Evolutionary conservation across 371 early-diverging fungal species (phyloP).

Genomic region (Batkoa obscura): DNA sequence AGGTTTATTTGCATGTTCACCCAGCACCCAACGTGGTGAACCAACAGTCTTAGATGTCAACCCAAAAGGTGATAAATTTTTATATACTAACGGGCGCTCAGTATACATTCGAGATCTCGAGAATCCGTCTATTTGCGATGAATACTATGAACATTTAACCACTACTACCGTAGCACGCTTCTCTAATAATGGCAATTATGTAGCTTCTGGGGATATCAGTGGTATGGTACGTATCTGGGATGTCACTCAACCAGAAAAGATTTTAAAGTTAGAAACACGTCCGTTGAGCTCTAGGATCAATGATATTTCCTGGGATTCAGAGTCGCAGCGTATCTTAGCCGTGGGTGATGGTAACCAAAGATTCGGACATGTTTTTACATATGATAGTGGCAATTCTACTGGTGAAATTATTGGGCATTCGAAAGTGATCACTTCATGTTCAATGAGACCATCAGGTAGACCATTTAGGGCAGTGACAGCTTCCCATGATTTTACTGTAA

Average conservation of each 20-base stretch:
- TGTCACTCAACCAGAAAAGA: conserved; percentile 58
- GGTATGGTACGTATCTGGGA: conserved; percentile 94
- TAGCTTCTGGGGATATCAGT: conserved; percentile 75
- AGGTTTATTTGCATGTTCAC: conserved; percentile 53
- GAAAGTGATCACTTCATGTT: conserved; percentile 66
- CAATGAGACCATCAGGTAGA: conserved; percentile 51
- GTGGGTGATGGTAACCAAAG: conserved; percentile 87
- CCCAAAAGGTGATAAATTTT: conserved; percentile 67
- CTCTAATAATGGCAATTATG: conserved; percentile 84
- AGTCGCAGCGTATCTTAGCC: conserved; percentile 82
- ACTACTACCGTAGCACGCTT: conserved; percentile 71
- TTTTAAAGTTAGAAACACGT: conserved; percentile 62
- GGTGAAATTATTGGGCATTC: conserved; percentile 85
- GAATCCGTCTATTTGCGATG: conserved; percentile 62
- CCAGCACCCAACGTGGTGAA: conserved; percentile 62
- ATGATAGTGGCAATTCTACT: conserved; percentile 75
- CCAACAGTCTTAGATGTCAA: conserved; percentile 59
- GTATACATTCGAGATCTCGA: conserved; percentile 72
- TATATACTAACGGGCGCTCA: conserved; percentile 78
- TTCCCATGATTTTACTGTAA: conserved; percentile 78
- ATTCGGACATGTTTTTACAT: conserved; percentile 78
- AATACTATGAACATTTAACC: conserved; percentile 66
- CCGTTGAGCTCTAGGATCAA: conserved; percentile 55
- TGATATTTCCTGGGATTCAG: conserved; percentile 88
- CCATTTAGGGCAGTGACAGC: conserved; percentile 87